Evolutionary conservation across 345 rosid species (phyloP).

Genomic region (Linum tenue): DNA sequence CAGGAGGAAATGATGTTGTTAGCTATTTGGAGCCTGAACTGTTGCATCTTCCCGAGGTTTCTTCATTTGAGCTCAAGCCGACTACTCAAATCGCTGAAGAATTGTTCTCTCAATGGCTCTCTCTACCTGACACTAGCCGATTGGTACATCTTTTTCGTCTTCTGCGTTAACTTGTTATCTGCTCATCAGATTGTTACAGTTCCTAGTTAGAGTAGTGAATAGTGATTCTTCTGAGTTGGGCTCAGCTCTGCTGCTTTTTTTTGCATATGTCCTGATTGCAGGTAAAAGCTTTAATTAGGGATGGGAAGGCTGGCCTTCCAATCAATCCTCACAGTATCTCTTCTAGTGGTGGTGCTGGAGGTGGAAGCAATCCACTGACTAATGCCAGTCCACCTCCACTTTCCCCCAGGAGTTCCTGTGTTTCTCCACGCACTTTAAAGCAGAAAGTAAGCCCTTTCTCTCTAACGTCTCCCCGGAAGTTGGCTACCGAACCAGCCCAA

Average conservation of each 20-base stretch:
- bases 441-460: constrained; percentile 1
- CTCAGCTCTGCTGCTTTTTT: neutral
- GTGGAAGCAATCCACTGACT: neutral
- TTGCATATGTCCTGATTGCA: neutral
- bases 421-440: constrained; percentile 1
- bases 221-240: neutral
- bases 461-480: neutral
- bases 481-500: neutral
- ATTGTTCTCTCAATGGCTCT: constrained; percentile 80
- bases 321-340: neutral
- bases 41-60: constrained; percentile 62
- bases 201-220: neutral
- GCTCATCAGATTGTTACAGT: neutral
- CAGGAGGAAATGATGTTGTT: neutral
- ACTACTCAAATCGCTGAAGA: constrained; percentile 44
- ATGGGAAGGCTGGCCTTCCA: neutral
- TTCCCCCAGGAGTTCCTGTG: neutral
- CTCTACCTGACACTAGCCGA: constrained; percentile 54
- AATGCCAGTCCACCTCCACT: neutral
- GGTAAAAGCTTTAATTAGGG: neutral
- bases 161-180: neutral
- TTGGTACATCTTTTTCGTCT: constrained; percentile 34
- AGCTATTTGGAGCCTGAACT: constrained; percentile 43
- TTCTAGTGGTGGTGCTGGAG: neutral
- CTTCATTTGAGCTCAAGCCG: constrained; percentile 45